Evolutionary conservation across 495 filamentous ascomycete genomes (phyloP).

Genomic region (Daldinia vernicosa): DNA sequence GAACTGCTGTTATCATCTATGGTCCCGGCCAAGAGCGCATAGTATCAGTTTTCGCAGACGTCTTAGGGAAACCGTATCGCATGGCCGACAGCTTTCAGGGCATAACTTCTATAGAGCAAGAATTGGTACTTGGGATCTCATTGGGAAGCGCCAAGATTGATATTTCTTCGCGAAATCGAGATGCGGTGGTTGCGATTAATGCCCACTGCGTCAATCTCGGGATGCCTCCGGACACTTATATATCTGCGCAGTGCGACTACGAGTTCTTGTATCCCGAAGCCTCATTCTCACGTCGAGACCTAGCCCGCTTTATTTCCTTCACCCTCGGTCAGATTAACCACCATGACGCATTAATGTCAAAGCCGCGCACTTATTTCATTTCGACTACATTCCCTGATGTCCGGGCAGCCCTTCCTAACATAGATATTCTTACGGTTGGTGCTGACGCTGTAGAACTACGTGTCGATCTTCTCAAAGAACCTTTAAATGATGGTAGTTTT

Average conservation of each 20-base stretch:
- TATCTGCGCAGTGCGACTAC: slow-evolving; percentile 75
- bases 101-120: slow-evolving; percentile 58
- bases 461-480: slow-evolving; percentile 82
- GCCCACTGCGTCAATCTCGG: slow-evolving; percentile 76
- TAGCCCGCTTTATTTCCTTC: slow-evolving; percentile 78
- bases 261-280: slow-evolving; percentile 81
- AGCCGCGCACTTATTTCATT: slow-evolving; percentile 80
- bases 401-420: slow-evolving; percentile 79
- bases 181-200: slow-evolving; percentile 69
- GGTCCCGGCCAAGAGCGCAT: slow-evolving; percentile 69
- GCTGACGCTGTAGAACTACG: slow-evolving; percentile 84
- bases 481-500: slow-evolving; percentile 63
- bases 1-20: slow-evolving; percentile 69
- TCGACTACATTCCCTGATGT: slow-evolving; percentile 89
- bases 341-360: slow-evolving; percentile 77
- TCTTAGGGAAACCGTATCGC: slow-evolving; percentile 72
- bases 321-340: slow-evolving; percentile 78
- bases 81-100: slow-evolving; percentile 62
- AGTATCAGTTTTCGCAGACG: slow-evolving; percentile 72
- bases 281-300: slow-evolving; percentile 76
- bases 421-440: slow-evolving; percentile 85
- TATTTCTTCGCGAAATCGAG: slow-evolving; percentile 60
- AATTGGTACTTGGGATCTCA: slow-evolving; percentile 66
- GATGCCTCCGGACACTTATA: slow-evolving; percentile 68
- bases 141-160: slow-evolving; percentile 62